Evolutionary conservation across 2,329 filamentous ascomycete species (phyloP).

Genomic region (Neopestalotiopsis clavispora): DNA sequence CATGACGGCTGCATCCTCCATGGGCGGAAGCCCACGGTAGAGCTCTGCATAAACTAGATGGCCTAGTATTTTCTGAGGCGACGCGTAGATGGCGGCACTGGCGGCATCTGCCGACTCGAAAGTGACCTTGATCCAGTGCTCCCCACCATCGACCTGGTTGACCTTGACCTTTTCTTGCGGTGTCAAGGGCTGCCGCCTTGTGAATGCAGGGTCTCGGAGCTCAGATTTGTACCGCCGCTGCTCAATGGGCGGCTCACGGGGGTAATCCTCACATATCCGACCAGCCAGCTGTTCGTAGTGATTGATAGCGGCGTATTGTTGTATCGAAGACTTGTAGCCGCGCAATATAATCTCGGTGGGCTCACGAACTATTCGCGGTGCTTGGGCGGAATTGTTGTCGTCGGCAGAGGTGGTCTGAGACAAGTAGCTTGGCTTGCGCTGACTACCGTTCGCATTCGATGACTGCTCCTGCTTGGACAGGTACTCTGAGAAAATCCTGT

Average conservation of each 20-base stretch:
- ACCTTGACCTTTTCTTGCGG: slow-evolving; percentile 78
- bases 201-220: slow-evolving; percentile 73
- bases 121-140: slow-evolving; percentile 91
- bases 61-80: slow-evolving; percentile 74
- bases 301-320: slow-evolving; percentile 85
- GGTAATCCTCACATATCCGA: slow-evolving; percentile 90
- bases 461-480: slow-evolving; percentile 51
- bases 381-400: slow-evolving; percentile 33
- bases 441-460: slow-evolving; percentile 33
- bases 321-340: slow-evolving; percentile 70
- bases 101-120: slow-evolving; percentile 77
- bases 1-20: slow-evolving; percentile 66
- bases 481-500: slow-evolving; percentile 66
- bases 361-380: slow-evolving; percentile 37
- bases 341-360: slow-evolving; percentile 82
- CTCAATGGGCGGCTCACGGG: slow-evolving; percentile 77
- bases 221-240: slow-evolving; percentile 75
- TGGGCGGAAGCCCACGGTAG: slow-evolving; percentile 68
- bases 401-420: slow-evolving; percentile 35
- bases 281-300: slow-evolving; percentile 89
- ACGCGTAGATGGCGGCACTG: slow-evolving; percentile 70
- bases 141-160: slow-evolving; percentile 80
- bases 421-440: slow-evolving; percentile 35
- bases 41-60: slow-evolving; percentile 73
- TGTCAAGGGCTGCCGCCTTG: slow-evolving; percentile 68